Base-by-base conservation (phyloP, 2,329 filamentous ascomycete species). In the Exserohilum turcica region DNA sequence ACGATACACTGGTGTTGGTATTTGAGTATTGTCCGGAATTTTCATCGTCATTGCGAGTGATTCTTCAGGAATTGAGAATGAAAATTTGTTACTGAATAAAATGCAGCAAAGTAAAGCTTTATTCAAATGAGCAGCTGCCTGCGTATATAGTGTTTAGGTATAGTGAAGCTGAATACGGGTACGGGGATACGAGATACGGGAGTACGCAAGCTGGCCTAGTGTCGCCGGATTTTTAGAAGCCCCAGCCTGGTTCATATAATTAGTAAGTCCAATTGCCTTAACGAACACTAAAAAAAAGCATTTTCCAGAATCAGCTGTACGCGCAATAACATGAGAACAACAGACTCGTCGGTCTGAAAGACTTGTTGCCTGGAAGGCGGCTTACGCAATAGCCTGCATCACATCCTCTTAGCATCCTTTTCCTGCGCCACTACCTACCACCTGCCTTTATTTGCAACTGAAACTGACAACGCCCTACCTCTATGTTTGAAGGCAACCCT, bases 181-280 rank as follows among this genome's bases (percentile, higher is more conserved):
- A 47, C 33, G 33, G 32, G 24, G 21, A 47, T 47, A 47, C 43
- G 43, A 37, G 28, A 47, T 47, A 47, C 43, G 43, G 7, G 36
- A 15, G 21, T 24, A 24, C 21, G 21, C 21, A 24, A 7, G 15
- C 13, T n/a, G 12, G 33, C 21, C 33, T 47, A 47, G 43, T 9
- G 15, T 31, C 15, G 28, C 9, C 44, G 44, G 44, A 37, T 47
- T 16, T 29, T 39, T 28, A 24, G 5, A 19, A 16, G n/a, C n/a
- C 37, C 44, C 38, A 47, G 44, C 44, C 35, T 18, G 32, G 29
- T 37, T 24, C 15, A 39, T 15, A 32, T 7, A 6, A 10, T 24
- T 47, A 38, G 44, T 33, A 32, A 13, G n/a, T 9, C 21, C 18
- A 29, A 36, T 18, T 9, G 33, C 21, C 33, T 47, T 16, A 47